These are phyloP conservation scores for Ettlia oleoabundans DNA, from an alignment of 139 green algal species.

Conservation along the genomic window DNA sequence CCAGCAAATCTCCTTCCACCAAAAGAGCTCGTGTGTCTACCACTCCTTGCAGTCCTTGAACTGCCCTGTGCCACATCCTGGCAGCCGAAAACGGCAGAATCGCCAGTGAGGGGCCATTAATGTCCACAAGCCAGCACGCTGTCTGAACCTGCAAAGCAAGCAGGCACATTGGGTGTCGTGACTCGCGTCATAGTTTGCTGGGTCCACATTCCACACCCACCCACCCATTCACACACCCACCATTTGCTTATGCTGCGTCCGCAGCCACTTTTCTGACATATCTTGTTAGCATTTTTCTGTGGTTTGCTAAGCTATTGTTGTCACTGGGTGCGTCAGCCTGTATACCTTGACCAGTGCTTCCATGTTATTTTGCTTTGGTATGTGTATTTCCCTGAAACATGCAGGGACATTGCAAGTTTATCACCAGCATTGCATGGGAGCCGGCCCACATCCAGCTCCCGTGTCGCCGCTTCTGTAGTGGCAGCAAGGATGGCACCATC, in stretches of 20 bases:
- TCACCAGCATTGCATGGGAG: constrained; percentile 94
- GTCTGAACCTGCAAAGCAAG: constrained; percentile 3
- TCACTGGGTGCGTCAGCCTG: no score
- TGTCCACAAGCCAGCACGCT: constrained; percentile 20
- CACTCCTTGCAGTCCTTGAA: background rate
- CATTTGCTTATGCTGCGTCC: no score
- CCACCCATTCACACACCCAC: no score
- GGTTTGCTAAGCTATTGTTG: no score
- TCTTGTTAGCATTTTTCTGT: no score
- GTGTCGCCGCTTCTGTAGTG: constrained; percentile 74
- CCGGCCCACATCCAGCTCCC: constrained; percentile 88
- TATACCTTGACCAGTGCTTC: no score
- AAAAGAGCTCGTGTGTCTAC: background rate
- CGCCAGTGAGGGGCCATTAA: background rate
- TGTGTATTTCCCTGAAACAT: background rate
- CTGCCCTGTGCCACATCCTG: background rate
- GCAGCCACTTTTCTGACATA: no score
- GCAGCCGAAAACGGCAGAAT: constrained; percentile 11
- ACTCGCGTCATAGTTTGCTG: no score
- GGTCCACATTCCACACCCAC: no score
- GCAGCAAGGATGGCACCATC: constrained; percentile 85
- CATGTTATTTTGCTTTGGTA: background rate
- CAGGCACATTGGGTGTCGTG: no score
- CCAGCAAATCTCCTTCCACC: constrained; percentile 15
- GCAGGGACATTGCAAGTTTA: constrained; percentile 93